These are phyloP conservation scores for Tillandsia fasciculata DNA, from an alignment of 176 grass and related monocot species.

Conservation along the genomic window DNA sequence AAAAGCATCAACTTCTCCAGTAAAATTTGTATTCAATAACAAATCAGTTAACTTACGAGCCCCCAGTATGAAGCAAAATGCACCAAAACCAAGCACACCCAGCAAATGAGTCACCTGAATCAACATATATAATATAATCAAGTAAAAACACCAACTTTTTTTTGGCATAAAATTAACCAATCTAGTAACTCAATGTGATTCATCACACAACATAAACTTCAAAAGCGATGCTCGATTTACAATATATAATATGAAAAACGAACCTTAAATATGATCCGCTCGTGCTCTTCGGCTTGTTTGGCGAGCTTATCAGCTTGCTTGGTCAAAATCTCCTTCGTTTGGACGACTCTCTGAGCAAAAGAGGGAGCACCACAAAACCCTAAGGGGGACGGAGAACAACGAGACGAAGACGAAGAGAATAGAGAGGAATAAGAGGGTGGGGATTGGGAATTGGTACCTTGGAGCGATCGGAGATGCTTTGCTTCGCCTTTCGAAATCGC, in stretches of 20 bases:
- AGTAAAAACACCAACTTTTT: not conserved
- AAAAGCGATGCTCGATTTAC: not conserved
- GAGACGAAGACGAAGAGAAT: not conserved
- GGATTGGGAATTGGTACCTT: conserved; percentile 12
- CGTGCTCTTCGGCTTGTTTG: conserved; percentile 83
- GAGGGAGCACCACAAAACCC: too few species aligned
- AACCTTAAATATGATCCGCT: conserved; percentile 81
- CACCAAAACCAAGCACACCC: conserved; percentile 91
- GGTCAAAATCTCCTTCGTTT: conserved; percentile 41
- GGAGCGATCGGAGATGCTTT: conserved; percentile 21
- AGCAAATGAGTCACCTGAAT: conserved; percentile 85
- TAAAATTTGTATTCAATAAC: too few species aligned
- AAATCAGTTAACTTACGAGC: conserved; percentile 56
- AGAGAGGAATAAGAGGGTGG: not conserved
- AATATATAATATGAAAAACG: conserved; percentile 1
- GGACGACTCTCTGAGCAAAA: too few species aligned
- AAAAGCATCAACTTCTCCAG: conserved; percentile 5
- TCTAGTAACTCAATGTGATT: not conserved
- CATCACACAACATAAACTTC: not conserved
- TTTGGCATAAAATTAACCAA: conserved; percentile 6
- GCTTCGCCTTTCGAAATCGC: not conserved
- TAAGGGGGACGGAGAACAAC: not conserved
- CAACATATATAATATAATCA: conserved; percentile 9
- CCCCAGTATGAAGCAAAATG: conserved; percentile 94
- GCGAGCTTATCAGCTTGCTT: conserved; percentile 87